Evolutionary conservation across 2,329 filamentous ascomycete species (phyloP), one percentile per base, ranked within the genome.

Genomic region (Cercospora sp.): DNA sequence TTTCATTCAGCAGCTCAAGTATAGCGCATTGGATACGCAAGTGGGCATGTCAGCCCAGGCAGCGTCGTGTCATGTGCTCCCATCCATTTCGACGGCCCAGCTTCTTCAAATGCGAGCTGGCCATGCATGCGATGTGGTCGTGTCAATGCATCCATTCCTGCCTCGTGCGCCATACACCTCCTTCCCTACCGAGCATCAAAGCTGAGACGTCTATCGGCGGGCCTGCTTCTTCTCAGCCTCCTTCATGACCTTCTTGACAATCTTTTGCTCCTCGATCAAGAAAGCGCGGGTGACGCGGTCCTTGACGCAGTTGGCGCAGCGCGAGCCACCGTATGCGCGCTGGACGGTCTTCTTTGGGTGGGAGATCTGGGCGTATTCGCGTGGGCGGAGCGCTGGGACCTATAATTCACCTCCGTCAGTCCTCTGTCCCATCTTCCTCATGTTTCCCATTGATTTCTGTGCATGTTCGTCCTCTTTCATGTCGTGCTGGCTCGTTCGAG

Each of bases 231-330:
- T 91, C 87, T 97, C 92, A 73, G 88, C 89, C 89, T 98, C 94
- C 91, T 97, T 97, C 83, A 98, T 89, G 80, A 99, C 95, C 92
- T 99, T 99, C 93, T 99, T 99, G 85, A 99, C 95, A 80, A 99
- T 98, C 92, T 99, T 99, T 89, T 99, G 95, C 90, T 99, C 95
- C 88, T 99, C 96, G 77, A 99, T 98, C 83, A 99, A 87, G 91
- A 99, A 99, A 74, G 95, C 95, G 79, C 95, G 93, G 78, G 97
- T 93, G 78, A 99, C 92, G 79, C 95, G 91, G 88, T 99, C 95
- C 85, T 94, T 94, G 78, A 99, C 95, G 85, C 95, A 99, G 89
- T 93, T 95, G 82, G 91, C 93, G 88, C 95, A 99, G 89, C 95
- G 92, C 80, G 94, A 97, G 81, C 95, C 95, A 84, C 95, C 94